Evolutionary conservation across 2,329 filamentous ascomycete species (phyloP).

Genomic region (Ascomycota sp.): DNA sequence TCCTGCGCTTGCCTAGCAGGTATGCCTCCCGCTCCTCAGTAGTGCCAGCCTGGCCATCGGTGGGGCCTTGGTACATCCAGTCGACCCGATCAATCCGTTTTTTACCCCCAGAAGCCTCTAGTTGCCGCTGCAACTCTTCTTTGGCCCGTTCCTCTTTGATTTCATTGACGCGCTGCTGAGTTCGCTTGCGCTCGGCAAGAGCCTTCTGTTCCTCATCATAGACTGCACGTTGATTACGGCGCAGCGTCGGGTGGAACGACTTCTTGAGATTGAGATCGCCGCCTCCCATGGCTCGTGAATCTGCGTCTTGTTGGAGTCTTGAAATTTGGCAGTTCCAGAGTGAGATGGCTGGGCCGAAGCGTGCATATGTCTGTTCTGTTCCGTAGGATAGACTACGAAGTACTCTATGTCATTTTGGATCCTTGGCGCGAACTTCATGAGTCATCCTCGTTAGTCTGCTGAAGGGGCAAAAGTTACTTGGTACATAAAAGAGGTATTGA

Average conservation of each 20-base stretch:
- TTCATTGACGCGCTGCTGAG: slow-evolving; percentile 77
- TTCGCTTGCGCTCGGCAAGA: slow-evolving; percentile 82
- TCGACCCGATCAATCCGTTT: slow-evolving; percentile 69
- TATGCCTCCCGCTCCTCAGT: slow-evolving; percentile 86
- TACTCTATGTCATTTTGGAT: too few species aligned
- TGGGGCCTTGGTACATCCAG: slow-evolving; percentile 93
- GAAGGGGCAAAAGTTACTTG: too few species aligned
- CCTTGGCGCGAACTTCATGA: too few species aligned
- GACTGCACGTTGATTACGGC: slow-evolving; percentile 75
- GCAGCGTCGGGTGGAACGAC: slow-evolving; percentile 78
- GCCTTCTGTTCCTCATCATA: slow-evolving; percentile 85
- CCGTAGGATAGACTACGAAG: too few species aligned
- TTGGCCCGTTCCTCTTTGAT: slow-evolving; percentile 82
- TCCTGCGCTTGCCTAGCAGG: slow-evolving; percentile 71
- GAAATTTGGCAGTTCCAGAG: too few species aligned
- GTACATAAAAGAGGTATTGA: too few species aligned
- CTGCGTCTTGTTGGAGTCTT: neutral
- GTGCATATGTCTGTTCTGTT: too few species aligned
- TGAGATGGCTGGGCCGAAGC: too few species aligned
- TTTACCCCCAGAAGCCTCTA: slow-evolving; percentile 68
- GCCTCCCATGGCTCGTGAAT: slow-evolving; percentile 49
- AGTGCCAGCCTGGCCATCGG: slow-evolving; percentile 49
- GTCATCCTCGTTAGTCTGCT: too few species aligned
- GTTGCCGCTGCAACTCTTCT: slow-evolving; percentile 73
- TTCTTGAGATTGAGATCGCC: slow-evolving; percentile 90